Conservation (phyloP, 257 asterid genomes). For the Solanum gracilifrons region DNA sequence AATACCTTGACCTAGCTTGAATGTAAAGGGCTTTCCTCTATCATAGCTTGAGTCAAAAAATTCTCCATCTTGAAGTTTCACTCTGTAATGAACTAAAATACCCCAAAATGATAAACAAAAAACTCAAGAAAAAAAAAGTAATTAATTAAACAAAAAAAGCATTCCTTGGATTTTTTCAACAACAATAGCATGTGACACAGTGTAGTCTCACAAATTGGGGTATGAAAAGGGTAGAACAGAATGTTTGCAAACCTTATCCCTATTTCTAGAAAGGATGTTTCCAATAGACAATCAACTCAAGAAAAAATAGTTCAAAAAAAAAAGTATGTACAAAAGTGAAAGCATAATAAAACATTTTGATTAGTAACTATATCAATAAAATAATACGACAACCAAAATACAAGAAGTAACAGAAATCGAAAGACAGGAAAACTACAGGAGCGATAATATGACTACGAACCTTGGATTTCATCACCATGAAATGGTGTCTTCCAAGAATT, state of each 20-base stretch:
- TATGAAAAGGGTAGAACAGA: neutral
- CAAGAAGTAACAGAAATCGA: neutral
- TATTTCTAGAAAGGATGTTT: neutral
- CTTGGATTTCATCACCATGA: slow-evolving; percentile 60
- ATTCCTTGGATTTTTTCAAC: slow-evolving; percentile 20
- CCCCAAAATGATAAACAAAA: neutral
- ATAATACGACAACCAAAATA: neutral
- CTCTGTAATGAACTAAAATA: slow-evolving; percentile 41
- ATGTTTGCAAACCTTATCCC: rapidly evolving
- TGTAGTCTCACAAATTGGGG: rapidly evolving
- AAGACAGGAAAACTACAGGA: neutral
- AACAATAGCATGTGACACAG: rapidly evolving
- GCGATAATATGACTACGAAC: neutral
- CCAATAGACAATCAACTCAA: rapidly evolving
- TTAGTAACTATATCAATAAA: neutral
- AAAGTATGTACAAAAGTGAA: neutral
- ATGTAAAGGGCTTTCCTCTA: slow-evolving; percentile 30
- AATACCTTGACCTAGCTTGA: slow-evolving; percentile 57
- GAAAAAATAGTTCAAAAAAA: neutral
- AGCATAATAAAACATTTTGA: neutral
- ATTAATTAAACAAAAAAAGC: neutral
- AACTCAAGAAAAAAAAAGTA: neutral
- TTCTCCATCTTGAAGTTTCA: slow-evolving; percentile 31
- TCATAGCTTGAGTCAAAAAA: slow-evolving; percentile 38
- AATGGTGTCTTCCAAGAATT: slow-evolving; percentile 49